A percentile compares a stretch with the other conserved stretches of the same genome.
These are phyloP conservation scores for Aspergillus bridgeri DNA, from an alignment of 495 filamentous ascomycete genomes.

Conservation along the genomic window DNA sequence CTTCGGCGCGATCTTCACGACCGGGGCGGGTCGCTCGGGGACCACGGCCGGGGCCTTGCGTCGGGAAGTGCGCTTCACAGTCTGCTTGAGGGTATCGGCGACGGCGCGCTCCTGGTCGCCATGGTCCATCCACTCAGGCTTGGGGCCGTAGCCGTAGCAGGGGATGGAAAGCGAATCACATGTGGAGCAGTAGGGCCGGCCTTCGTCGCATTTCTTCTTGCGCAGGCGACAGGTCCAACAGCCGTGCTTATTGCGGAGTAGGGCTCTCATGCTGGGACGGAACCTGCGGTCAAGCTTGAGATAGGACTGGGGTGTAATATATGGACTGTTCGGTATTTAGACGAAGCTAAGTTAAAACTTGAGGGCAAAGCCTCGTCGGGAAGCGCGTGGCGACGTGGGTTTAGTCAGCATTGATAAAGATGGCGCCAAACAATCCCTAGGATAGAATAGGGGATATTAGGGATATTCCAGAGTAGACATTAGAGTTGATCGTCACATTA, in stretches of 20 bases:
- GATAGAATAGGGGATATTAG: no score
- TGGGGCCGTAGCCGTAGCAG: background rate
- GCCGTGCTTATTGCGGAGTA: background rate
- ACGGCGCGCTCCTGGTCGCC: conserved; percentile 4
- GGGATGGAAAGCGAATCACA: conserved; percentile 1
- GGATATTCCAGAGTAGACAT: no score
- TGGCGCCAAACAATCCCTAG: no score
- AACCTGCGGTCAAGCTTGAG: no score
- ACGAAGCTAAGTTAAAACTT: no score
- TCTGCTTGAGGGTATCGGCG: background rate
- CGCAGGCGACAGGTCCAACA: conserved; percentile 7
- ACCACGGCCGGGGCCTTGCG: background rate
- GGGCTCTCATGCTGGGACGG: background rate
- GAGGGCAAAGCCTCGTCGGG: no score
- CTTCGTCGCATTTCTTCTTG: conserved; percentile 7
- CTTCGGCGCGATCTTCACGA: background rate
- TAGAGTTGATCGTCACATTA: no score
- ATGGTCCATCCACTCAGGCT: conserved; percentile 9
- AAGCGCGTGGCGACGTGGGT: no score
- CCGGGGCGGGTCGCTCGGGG: background rate
- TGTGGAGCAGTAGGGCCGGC: background rate
- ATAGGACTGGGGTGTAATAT: no score
- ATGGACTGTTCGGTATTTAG: no score
- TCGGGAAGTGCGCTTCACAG: conserved; percentile 1
- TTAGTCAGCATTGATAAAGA: no score